Conservation (phyloP, 129 eudicot species). For the Lactuca sativa region DNA sequence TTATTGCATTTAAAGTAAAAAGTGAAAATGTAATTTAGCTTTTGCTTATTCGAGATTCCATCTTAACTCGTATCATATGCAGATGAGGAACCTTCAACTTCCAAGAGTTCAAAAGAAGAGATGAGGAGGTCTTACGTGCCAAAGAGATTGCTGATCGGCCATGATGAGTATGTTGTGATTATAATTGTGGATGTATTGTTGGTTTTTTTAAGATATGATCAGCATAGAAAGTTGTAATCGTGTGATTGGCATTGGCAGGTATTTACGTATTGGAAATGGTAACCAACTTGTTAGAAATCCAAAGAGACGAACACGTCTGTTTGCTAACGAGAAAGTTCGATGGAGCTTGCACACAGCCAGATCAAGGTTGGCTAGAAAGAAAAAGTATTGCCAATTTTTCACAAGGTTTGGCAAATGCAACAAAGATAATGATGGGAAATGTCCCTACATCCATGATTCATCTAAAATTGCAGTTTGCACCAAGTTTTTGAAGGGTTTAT, state of each 20-base stretch:
- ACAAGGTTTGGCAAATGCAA: constrained; percentile 96
- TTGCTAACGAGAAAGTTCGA: constrained; percentile 89
- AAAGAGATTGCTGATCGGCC: constrained; percentile 73
- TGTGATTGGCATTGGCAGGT: constrained; percentile 42
- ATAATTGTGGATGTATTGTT: too few species aligned
- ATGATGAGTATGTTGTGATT: constrained; percentile 72
- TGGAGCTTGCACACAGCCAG: constrained; percentile 99
- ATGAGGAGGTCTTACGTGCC: constrained; percentile 69
- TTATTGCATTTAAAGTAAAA: too few species aligned
- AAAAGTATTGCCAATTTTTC: constrained; percentile 81
- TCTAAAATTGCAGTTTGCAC: constrained; percentile 93
- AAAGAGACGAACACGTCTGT: constrained; percentile 70
- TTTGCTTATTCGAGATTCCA: not conserved
- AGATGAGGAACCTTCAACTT: constrained; percentile 56
- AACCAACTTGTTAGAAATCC: constrained; percentile 92
- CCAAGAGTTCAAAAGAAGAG: constrained; percentile 40
- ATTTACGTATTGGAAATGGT: constrained; percentile 94
- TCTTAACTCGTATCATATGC: constrained; percentile 26
- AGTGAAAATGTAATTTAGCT: too few species aligned
- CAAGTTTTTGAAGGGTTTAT: constrained; percentile 76
- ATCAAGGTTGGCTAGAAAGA: constrained; percentile 78
- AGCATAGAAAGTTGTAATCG: not conserved
- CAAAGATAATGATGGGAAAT: constrained; percentile 85
- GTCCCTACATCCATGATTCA: constrained; percentile 84
- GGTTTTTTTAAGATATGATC: not conserved